These are phyloP conservation scores for Solanum lycopersicoides DNA, from an alignment of 257 asterid genomes.

Conservation along the genomic window DNA sequence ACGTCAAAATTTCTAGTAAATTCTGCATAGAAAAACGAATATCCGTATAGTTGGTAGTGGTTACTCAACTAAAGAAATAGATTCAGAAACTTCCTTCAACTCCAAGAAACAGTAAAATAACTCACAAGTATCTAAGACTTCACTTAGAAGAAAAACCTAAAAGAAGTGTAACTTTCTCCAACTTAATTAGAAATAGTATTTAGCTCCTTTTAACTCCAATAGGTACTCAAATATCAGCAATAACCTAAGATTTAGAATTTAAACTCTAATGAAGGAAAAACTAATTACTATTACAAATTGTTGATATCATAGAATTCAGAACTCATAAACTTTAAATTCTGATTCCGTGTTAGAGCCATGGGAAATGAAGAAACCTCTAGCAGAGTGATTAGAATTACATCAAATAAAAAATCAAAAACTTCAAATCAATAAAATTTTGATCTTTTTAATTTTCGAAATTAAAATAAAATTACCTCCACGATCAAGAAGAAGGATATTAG, in stretches of 20 bases:
- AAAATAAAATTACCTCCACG: slow-evolving; percentile 56
- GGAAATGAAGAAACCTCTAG: neutral
- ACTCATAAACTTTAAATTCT: neutral
- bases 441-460: too few species aligned
- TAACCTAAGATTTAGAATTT: neutral
- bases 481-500: slow-evolving; percentile 74
- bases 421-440: neutral
- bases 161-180: neutral
- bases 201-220: neutral
- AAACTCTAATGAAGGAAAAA: neutral
- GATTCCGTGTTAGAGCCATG: neutral
- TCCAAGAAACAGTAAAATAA: neutral
- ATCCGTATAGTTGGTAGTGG: neutral
- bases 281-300: neutral
- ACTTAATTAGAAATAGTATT: neutral
- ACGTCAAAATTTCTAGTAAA: neutral
- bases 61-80: neutral
- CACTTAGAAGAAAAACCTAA: neutral
- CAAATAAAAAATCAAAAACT: neutral
- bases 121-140: neutral
- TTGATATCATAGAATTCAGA: neutral
- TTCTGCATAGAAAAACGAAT: neutral
- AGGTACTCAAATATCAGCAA: neutral
- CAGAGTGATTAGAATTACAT: neutral
- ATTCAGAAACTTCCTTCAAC: neutral